Evolutionary conservation across 2,329 filamentous ascomycete species (phyloP), one percentile per base, ranked within the genome.

Genomic region (Botrytis deweyae): DNA sequence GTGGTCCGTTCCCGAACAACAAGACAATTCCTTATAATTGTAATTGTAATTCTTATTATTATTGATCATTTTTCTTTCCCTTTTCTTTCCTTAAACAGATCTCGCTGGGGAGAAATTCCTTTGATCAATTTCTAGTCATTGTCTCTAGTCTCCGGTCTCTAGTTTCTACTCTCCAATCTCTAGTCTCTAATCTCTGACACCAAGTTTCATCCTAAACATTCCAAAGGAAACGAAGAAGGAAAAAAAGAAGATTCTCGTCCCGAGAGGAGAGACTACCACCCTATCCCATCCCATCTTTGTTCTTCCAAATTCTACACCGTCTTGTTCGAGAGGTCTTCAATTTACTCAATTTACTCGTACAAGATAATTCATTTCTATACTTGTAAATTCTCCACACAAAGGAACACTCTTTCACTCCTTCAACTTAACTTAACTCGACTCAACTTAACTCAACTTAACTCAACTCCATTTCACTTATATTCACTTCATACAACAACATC

Each of bases 251-350:
- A 29, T 29, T 55, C 52, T 55, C 65, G 33, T 67, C 64, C 22
- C 52, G 36, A 36, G n/a, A 66, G 44, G 38, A 44, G 42, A 44
- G 42, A 49, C 46, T 67, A n/a, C 25, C 49, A 49, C 22, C 46
- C 22, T 49, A 49, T 64, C 38, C 61, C 64, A 67, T 67, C 65
- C 65, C 65, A 68, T 68, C 65, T 68, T 68, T 58, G 65, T 58
- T 68, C 65, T 25, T 8, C 36, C 16, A 20, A 29, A 16, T 29
- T 68, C 65, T 29, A 55, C 64, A 67, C 64, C 64, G 64, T 67
- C 44, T 40, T n/a, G 49, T 52, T 52, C 49, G 6, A 52, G n/a
- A n/a, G 18, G 36, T 25, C 33, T 33, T 33, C 33, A 33, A 25
- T 38, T 22, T 33, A 62, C 25, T 22, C 59, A 62, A 22, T 62